Conservation (phyloP, 1,284 basidiomycete genomes). For the Heterobasidion irregulare region DNA sequence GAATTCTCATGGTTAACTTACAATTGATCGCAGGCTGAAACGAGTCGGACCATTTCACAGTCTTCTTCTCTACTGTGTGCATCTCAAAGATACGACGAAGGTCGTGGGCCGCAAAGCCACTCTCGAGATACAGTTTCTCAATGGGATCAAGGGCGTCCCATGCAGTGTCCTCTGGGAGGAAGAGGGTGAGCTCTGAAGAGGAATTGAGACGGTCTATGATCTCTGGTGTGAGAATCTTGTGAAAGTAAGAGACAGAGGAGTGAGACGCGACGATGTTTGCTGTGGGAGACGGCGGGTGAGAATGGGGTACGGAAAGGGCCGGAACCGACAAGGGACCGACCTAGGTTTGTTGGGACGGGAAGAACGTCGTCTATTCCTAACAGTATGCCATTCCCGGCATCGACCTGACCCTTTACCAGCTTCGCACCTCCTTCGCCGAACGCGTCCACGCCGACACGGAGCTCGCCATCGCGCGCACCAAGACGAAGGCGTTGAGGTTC, state of each 20-base stretch:
- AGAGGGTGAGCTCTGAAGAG: constrained; percentile 77
- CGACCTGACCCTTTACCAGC: constrained; percentile 44
- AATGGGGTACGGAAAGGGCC: background rate
- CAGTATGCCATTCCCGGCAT: constrained; percentile 73
- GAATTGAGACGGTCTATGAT: constrained; percentile 47
- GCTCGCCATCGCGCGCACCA: constrained; percentile 36
- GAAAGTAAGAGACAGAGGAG: constrained; percentile 61
- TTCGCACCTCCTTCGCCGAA: constrained; percentile 62
- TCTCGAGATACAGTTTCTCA: constrained; percentile 81
- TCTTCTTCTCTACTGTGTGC: constrained; percentile 54
- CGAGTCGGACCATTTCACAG: constrained; percentile 58
- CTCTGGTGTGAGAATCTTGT: constrained; percentile 53
- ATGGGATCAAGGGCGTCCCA: constrained; percentile 59
- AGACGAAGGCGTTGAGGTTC: constrained; percentile 79
- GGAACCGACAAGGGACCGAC: constrained; percentile 31
- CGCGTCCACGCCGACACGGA: constrained; percentile 65
- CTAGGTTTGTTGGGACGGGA: constrained; percentile 67
- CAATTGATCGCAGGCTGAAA: constrained; percentile 47
- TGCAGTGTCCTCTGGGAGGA: constrained; percentile 82
- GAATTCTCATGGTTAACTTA: constrained; percentile 25
- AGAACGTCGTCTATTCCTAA: constrained; percentile 74
- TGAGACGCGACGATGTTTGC: constrained; percentile 52
- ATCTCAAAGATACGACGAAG: constrained; percentile 70
- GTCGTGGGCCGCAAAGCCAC: constrained; percentile 76
- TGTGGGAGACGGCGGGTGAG: constrained; percentile 15